Evolutionary conservation across 306 rosid genomes (phyloP).

Genomic region (Cucumis hystrix): DNA sequence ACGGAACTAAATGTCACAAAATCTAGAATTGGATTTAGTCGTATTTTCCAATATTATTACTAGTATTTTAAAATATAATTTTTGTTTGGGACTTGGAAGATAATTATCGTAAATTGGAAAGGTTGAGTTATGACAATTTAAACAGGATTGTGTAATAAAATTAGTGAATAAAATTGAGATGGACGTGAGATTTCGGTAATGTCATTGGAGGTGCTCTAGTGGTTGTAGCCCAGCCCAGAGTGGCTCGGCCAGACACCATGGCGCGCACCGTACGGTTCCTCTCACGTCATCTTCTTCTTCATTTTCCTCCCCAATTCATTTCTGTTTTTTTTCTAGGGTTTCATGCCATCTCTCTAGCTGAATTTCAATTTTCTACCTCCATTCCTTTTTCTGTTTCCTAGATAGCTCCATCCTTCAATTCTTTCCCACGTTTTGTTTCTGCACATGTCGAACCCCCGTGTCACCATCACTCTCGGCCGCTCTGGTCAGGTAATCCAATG

Average conservation of each 20-base stretch:
- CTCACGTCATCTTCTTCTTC: not conserved
- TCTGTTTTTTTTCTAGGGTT: not conserved
- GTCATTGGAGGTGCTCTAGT: no score
- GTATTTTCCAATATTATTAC: no score
- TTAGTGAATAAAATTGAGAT: no score
- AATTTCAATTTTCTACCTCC: not conserved
- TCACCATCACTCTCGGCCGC: constrained; percentile 55
- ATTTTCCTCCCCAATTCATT: not conserved
- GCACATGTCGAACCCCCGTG: constrained; percentile 34
- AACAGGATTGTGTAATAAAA: no score
- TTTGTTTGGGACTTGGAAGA: no score
- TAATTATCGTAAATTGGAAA: no score
- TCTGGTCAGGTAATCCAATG: constrained; percentile 37
- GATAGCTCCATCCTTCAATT: not conserved
- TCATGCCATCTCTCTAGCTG: not conserved
- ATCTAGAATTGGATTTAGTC: no score
- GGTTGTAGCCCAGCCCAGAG: not conserved
- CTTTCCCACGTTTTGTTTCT: not conserved
- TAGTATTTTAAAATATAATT: no score
- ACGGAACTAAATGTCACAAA: no score
- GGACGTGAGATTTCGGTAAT: no score
- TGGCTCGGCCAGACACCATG: not conserved
- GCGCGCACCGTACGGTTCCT: not conserved
- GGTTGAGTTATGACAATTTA: no score
- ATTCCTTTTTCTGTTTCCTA: not conserved